phyloP scores from a whole-genome alignment of 1,284 basidiomycete genomes.

The Cryptococcus sp. region DNA sequence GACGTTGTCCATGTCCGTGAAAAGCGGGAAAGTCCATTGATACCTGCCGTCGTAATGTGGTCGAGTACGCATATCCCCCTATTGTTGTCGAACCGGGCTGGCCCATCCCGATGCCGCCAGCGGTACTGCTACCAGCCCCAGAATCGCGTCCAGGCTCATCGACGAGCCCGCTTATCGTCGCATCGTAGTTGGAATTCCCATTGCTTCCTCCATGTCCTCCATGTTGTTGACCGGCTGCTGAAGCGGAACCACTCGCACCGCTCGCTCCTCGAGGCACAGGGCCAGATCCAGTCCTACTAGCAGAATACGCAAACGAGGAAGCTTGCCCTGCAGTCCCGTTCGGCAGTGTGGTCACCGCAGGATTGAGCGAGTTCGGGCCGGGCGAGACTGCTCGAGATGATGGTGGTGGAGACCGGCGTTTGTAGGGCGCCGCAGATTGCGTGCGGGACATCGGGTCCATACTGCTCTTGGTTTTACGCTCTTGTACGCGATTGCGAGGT shows the following conservation, averaged over 20 bases:
- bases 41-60: slow-evolving; percentile 69
- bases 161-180: slow-evolving; percentile 13
- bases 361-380: neutral
- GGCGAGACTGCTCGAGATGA: slow-evolving; percentile 14
- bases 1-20: slow-evolving; percentile 9
- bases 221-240: too few relatives aligned
- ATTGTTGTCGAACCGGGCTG: neutral
- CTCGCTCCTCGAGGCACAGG: slow-evolving; percentile 7
- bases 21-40: slow-evolving; percentile 34
- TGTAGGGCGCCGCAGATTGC: neutral
- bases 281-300: slow-evolving; percentile 5
- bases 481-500: too few relatives aligned
- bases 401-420: slow-evolving; percentile 17
- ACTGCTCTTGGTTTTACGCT: too few relatives aligned
- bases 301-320: slow-evolving; percentile 12
- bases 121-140: neutral
- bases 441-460: too few relatives aligned
- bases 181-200: slow-evolving; percentile 10
- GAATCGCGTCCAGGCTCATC: slow-evolving; percentile 10
- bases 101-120: neutral
- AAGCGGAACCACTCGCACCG: slow-evolving; percentile 1
- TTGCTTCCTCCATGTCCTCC: slow-evolving; percentile 1
- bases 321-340: slow-evolving; percentile 2
- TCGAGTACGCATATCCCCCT: slow-evolving; percentile 70
- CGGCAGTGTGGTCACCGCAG: neutral